Evolutionary conservation across 345 rosid genomes (phyloP).

Genomic region (Gynandropsis gynandra): DNA sequence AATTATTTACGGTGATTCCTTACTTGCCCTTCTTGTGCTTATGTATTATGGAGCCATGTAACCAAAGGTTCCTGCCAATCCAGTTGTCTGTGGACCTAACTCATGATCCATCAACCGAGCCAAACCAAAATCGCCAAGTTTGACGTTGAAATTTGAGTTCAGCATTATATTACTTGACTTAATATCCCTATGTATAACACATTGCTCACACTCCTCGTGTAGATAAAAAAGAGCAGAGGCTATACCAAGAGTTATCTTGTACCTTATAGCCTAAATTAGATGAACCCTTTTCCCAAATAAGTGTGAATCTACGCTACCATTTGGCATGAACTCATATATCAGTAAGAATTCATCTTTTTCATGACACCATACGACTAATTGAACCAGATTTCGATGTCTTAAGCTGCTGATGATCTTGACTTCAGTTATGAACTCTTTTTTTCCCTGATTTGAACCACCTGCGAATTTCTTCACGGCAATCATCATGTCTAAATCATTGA

Average conservation of each 20-base stretch:
- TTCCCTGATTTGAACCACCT: conserved; percentile 32
- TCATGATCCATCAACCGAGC: conserved; percentile 32
- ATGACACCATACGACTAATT: conserved; percentile 40
- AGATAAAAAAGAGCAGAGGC: conserved; percentile 35
- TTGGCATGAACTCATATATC: conserved; percentile 34
- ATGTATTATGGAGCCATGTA: too few species aligned
- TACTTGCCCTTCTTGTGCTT: too few species aligned
- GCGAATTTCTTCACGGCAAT: conserved; percentile 43
- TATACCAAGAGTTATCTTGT: conserved; percentile 28
- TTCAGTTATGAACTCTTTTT: conserved; percentile 36
- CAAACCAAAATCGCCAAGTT: conserved; percentile 36
- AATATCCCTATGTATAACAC: too few species aligned
- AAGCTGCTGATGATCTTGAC: conserved; percentile 34
- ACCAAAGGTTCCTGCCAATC: too few species aligned
- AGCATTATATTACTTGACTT: too few species aligned
- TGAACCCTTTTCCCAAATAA: conserved; percentile 25
- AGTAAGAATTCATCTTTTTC: conserved; percentile 32
- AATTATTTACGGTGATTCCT: too few species aligned
- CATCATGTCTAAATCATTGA: conserved; percentile 17
- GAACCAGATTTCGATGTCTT: conserved; percentile 37
- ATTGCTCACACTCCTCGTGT: conserved; percentile 38
- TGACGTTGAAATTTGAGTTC: too few species aligned
- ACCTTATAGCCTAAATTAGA: conserved; percentile 27
- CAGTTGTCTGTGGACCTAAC: conserved; percentile 21
- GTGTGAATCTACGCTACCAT: conserved; percentile 33